Conservation (phyloP, 2,329 filamentous ascomycete genomes). For the Tolypocladium capitatum region DNA sequence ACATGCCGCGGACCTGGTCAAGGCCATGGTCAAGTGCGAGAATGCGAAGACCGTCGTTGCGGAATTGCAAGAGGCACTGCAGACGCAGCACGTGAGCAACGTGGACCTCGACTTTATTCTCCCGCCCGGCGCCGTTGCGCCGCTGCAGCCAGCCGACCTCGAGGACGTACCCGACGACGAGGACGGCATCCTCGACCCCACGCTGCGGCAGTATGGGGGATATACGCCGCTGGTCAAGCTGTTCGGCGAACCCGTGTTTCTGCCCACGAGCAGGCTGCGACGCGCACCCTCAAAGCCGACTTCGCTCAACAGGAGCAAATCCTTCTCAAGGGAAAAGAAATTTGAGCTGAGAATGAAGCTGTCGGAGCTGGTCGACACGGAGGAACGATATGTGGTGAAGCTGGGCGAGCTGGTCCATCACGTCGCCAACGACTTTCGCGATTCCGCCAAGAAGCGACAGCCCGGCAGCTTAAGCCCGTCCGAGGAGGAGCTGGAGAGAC, state of each 20-base stretch:
- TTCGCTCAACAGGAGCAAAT: slow-evolving; percentile 62
- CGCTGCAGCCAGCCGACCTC: slow-evolving; percentile 44
- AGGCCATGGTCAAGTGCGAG: slow-evolving; percentile 71
- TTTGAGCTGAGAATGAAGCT: slow-evolving; percentile 76
- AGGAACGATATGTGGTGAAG: slow-evolving; percentile 86
- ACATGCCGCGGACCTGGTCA: slow-evolving; percentile 83
- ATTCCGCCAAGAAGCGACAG: slow-evolving; percentile 47
- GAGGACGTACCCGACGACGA: slow-evolving; percentile 49
- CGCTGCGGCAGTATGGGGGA: slow-evolving; percentile 56
- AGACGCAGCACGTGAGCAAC: slow-evolving; percentile 71
- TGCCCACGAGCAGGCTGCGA: slow-evolving; percentile 73
- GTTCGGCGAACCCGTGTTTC: slow-evolving; percentile 72
- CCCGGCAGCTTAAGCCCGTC: slow-evolving; percentile 56
- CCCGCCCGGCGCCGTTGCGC: slow-evolving; percentile 63
- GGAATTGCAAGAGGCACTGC: slow-evolving; percentile 61
- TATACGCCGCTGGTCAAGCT: slow-evolving; percentile 67
- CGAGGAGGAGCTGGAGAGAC: slow-evolving; percentile 54
- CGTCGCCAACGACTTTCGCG: slow-evolving; percentile 67
- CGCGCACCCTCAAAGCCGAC: slow-evolving; percentile 80
- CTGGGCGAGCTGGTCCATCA: slow-evolving; percentile 70
- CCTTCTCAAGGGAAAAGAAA: slow-evolving; percentile 72
- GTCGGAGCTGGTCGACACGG: slow-evolving; percentile 81
- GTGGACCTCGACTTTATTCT: slow-evolving; percentile 80
- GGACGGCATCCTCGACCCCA: slow-evolving; percentile 52
- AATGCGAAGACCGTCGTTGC: slow-evolving; percentile 59